Conservation (phyloP, 495 filamentous ascomycete species). For the Xylaria curta region DNA sequence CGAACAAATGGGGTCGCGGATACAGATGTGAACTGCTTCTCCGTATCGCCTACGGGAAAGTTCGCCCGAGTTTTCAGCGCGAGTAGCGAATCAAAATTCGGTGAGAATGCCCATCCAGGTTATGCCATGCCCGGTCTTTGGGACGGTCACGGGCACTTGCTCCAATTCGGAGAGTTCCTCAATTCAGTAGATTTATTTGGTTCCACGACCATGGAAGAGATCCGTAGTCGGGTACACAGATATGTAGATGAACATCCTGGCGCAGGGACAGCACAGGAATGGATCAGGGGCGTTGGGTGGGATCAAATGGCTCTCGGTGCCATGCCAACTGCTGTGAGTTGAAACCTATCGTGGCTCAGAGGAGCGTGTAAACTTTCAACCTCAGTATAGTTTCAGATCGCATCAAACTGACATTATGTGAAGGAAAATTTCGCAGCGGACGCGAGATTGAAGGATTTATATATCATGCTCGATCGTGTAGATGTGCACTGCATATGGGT, state of each 20-base stretch:
- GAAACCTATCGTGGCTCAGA: constrained; percentile 1
- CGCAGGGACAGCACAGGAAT: constrained; percentile 54
- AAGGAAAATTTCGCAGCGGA: constrained; percentile 58
- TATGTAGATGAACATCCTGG: constrained; percentile 52
- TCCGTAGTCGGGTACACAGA: constrained; percentile 50
- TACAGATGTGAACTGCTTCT: constrained; percentile 51
- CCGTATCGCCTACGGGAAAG: constrained; percentile 40
- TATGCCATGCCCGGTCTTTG: constrained; percentile 66
- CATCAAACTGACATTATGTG: constrained; percentile 40
- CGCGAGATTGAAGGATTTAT: constrained; percentile 54
- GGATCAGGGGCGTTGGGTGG: constrained; percentile 70
- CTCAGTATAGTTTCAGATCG: not conserved
- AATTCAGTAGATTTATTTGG: constrained; percentile 66
- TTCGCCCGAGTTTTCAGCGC: constrained; percentile 42
- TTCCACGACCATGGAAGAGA: constrained; percentile 54
- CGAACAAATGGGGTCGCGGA: constrained; percentile 40
- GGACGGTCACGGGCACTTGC: constrained; percentile 69
- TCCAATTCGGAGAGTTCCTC: constrained; percentile 69
- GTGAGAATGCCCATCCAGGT: constrained; percentile 36
- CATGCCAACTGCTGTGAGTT: constrained; percentile 67
- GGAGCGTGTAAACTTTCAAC: not conserved
- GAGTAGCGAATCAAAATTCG: constrained; percentile 23
- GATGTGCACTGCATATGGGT: constrained; percentile 72
- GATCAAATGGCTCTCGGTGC: constrained; percentile 65
- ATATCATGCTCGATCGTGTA: constrained; percentile 70